These are phyloP conservation scores for Aspergillus pseudoviridinutans DNA, from an alignment of 2,329 filamentous ascomycete genomes.

Conservation along the genomic window DNA sequence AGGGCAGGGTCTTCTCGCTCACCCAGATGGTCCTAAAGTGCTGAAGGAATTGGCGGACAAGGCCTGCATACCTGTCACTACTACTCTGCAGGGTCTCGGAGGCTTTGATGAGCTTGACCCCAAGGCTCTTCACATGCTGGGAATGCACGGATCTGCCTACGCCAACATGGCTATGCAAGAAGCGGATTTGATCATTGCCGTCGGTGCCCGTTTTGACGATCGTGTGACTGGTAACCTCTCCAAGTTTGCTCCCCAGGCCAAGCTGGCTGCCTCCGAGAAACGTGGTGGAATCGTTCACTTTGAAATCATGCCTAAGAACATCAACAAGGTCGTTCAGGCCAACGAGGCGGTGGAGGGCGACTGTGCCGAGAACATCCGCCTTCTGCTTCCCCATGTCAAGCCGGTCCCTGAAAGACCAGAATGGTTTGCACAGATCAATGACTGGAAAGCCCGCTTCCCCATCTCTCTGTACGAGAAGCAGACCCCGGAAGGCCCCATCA, in stretches of 20 bases:
- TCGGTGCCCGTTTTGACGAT: constrained; percentile 93
- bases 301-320: constrained; percentile 99
- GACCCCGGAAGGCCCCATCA: constrained; percentile 73
- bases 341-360: constrained; percentile 95
- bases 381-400: constrained; percentile 70
- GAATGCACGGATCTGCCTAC: constrained; percentile 96
- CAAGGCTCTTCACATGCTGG: constrained; percentile 96
- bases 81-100: constrained; percentile 89
- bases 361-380: constrained; percentile 71
- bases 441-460: constrained; percentile 90
- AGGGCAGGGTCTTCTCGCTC: constrained; percentile 80
- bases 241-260: constrained; percentile 87
- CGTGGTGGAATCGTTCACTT: constrained; percentile 96
- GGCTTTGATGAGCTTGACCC: constrained; percentile 89
- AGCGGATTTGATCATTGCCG: constrained; percentile 89
- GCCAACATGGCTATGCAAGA: constrained; percentile 99
- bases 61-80: constrained; percentile 88
- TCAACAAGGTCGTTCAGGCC: constrained; percentile 98
- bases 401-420: constrained; percentile 64
- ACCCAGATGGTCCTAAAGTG: constrained; percentile 71
- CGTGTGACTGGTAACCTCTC: constrained; percentile 78
- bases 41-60: constrained; percentile 87
- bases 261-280: constrained; percentile 74
- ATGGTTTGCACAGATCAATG: constrained; percentile 86
- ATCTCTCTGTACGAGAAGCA: constrained; percentile 76